Conservation (phyloP, 1,284 basidiomycete genomes). For the Kwoniella shivajii region DNA sequence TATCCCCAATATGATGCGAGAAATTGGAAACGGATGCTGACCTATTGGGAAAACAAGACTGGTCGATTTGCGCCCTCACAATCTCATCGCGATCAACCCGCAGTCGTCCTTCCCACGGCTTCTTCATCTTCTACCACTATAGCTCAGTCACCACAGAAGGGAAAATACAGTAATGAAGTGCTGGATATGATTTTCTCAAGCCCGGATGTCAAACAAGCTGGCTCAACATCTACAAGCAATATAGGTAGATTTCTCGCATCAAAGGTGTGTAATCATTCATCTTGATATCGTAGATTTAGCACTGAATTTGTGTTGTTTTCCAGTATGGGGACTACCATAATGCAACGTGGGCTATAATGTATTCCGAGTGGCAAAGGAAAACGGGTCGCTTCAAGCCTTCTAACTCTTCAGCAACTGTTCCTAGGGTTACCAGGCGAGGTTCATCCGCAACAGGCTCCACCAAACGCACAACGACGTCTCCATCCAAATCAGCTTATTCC, state of each 20-base stretch:
- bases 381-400: slow-evolving; percentile 2
- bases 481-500: neutral
- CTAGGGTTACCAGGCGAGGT: neutral
- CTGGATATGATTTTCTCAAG: neutral
- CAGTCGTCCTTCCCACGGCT: neutral
- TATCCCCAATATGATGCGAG: neutral
- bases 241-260: neutral
- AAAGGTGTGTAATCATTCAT: neutral
- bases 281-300: no score
- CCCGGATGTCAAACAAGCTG: neutral
- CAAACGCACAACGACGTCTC: neutral
- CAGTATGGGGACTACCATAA: neutral
- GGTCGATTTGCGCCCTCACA: slow-evolving; percentile 1
- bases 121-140: neutral
- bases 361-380: slow-evolving; percentile 6
- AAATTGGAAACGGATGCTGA: neutral
- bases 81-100: neutral
- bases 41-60: neutral
- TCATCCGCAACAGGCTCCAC: neutral
- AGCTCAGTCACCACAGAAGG: neutral
- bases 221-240: neutral
- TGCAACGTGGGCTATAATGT: slow-evolving; percentile 3
- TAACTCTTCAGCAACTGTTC: neutral
- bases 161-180: neutral
- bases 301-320: neutral